Conservation (phyloP, 257 asterid species). For the Fraxinus excelsior region DNA sequence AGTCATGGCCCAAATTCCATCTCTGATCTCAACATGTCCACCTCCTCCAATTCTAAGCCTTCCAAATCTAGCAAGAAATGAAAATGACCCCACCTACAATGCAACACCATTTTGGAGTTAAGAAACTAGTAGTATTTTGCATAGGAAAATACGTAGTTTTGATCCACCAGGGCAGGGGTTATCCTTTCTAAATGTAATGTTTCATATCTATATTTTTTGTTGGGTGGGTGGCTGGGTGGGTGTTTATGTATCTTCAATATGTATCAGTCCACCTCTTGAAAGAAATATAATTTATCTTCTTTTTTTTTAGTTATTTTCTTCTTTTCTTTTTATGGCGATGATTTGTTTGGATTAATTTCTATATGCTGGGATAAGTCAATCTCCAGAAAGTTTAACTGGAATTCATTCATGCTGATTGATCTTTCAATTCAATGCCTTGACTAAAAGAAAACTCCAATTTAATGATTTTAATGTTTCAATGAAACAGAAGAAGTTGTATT, state of each 20-base stretch:
- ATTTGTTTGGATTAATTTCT: not conserved
- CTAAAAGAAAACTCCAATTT: no score
- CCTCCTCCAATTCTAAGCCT: constrained; percentile 38
- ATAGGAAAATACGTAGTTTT: constrained; percentile 24
- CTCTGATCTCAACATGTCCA: constrained; percentile 41
- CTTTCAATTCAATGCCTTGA: no score
- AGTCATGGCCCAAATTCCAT: constrained; percentile 29
- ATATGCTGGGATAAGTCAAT: not conserved
- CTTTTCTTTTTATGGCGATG: not conserved
- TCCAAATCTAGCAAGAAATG: constrained; percentile 51
- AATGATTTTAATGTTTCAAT: no score
- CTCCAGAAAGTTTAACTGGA: not conserved
- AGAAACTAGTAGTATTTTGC: constrained; percentile 9
- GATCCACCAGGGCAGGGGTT: not conserved
- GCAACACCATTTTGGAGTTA: constrained; percentile 6
- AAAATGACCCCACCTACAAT: constrained; percentile 24
- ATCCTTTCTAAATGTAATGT: not conserved
- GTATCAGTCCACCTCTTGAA: constrained; percentile 4
- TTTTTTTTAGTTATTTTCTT: not conserved
- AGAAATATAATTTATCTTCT: not conserved
- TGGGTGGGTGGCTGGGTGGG: not conserved
- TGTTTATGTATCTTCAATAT: not conserved
- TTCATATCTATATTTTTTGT: not conserved
- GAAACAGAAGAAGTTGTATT: no score
- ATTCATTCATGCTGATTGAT: no score